Conservation (phyloP, 169 alveolate genomes). For the Plasmodium cynomolgi region DNA sequence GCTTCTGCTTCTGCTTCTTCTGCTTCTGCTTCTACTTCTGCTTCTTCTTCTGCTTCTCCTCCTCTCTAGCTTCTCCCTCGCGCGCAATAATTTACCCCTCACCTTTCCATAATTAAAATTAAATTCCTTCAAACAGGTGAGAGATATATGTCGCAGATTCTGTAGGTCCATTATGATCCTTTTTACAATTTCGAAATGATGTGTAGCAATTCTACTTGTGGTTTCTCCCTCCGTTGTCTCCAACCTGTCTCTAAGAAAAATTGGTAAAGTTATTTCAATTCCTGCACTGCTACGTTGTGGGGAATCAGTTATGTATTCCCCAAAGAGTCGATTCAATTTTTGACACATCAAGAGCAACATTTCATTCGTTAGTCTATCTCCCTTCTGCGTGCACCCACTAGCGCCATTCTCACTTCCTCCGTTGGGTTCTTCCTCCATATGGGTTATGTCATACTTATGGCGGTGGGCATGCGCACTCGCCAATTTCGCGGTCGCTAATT, state of each 20-base stretch:
- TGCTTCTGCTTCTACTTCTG: too few relatives aligned
- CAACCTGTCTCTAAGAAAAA: not conserved
- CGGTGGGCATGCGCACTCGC: not conserved
- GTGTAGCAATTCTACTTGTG: not conserved
- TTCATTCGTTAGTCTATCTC: not conserved
- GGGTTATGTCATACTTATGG: not conserved
- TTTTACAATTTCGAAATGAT: not conserved
- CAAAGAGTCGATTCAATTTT: not conserved
- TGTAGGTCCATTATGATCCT: not conserved
- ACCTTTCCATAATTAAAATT: constrained; percentile 22
- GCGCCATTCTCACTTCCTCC: not conserved
- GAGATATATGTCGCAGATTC: constrained; percentile 9
- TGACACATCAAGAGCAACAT: not conserved
- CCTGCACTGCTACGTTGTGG: not conserved
- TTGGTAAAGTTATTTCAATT: too few relatives aligned
- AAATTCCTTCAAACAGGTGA: not conserved
- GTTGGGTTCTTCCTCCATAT: not conserved
- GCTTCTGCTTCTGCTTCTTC: too few relatives aligned
- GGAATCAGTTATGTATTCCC: not conserved
- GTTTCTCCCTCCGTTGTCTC: not conserved
- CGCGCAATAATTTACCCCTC: not conserved
- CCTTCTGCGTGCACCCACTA: not conserved
- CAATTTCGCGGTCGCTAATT: not conserved
- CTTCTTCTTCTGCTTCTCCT: not conserved
- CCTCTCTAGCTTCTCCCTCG: not conserved